Conservation (phyloP, 2,329 filamentous ascomycete species). For the Didymella exigua region DNA sequence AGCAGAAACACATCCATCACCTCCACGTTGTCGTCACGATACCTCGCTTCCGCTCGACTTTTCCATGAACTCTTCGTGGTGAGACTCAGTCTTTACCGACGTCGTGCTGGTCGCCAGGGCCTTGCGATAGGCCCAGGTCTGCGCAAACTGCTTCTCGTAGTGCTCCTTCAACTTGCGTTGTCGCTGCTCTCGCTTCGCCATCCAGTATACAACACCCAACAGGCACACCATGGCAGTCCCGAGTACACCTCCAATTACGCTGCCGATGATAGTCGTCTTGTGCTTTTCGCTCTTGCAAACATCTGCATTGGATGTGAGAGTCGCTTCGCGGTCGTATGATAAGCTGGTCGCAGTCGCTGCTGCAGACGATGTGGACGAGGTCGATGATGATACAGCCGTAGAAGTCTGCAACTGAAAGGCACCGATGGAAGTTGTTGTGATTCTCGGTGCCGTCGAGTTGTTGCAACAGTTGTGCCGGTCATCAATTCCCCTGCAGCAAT, state of each 20-base stretch:
- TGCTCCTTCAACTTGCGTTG: conserved; percentile 44
- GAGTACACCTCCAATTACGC: conserved; percentile 33
- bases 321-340: conserved; percentile 5
- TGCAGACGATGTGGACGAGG: conserved; percentile 5
- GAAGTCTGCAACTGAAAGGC: conserved; percentile 28
- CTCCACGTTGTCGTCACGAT: too few relatives aligned
- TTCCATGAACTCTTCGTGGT: conserved; percentile 7
- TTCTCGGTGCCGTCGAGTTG: conserved; percentile 30
- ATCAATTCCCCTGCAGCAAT: conserved; percentile 40
- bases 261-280: conserved; percentile 32
- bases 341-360: conserved; percentile 11
- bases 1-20: neutral
- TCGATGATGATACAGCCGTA: conserved; percentile 6
- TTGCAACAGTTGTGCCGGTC: conserved; percentile 40
- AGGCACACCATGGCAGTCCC: conserved; percentile 28
- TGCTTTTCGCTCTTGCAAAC: conserved; percentile 26
- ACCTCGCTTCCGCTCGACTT: neutral
- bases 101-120: conserved; percentile 23
- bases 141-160: conserved; percentile 40
- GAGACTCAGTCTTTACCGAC: conserved; percentile 3
- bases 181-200: conserved; percentile 37
- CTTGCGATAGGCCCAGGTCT: conserved; percentile 35
- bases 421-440: conserved; percentile 32
- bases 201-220: conserved; percentile 26
- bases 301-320: conserved; percentile 11